Base-by-base conservation (phyloP, 1,284 basidiomycete genomes). In the Irpex lacteus region DNA sequence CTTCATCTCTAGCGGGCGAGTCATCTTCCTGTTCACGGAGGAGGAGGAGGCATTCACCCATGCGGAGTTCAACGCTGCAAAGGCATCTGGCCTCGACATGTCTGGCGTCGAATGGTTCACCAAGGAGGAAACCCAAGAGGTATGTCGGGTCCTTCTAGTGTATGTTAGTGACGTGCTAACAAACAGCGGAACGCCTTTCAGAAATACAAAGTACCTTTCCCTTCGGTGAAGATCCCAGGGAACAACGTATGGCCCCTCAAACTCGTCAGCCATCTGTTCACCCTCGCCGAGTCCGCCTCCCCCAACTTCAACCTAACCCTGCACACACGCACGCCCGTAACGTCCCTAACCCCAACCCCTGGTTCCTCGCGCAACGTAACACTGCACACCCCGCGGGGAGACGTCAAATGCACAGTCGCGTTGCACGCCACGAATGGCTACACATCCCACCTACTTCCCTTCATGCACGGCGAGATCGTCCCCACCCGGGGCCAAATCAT, bases 391-490 rank as follows among this genome's bases (percentile, higher is more conserved):
- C 82, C 85, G 0, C 82, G 90, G 36, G 91, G 92, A 2, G 57
- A 71, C 0, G 71, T 92, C 37, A 49, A 73, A 1, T 88, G 89
- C 66, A 74, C 81, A 11, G 84, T 85, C 63, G 80, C 95, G 47
- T 74, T 95, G 1, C 92, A 95, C 70, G 91, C 92, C 0, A 94
- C 91, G 3, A 95, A 95, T 68, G 93, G 77, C 0, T 93, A 95
- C 64, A 85, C 87, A 0, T 84, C 86, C 0, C 82, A 91, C 70
- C 83, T 83, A 32, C 80, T 94, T 8, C 86, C 88, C 0, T 82
- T 86, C 62, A 71, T 90, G 40, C 71, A 80, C 1, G 86, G 86
- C 0, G 83, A 83, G 0, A 88, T 95, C 65, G 78, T 90, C 0
- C 92, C 92, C 0, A 86, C 86, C 0, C 87, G 93, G 7, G 91